phyloP scores from a whole-genome alignment of 257 asterid species.

The Coffea eugenioides region DNA sequence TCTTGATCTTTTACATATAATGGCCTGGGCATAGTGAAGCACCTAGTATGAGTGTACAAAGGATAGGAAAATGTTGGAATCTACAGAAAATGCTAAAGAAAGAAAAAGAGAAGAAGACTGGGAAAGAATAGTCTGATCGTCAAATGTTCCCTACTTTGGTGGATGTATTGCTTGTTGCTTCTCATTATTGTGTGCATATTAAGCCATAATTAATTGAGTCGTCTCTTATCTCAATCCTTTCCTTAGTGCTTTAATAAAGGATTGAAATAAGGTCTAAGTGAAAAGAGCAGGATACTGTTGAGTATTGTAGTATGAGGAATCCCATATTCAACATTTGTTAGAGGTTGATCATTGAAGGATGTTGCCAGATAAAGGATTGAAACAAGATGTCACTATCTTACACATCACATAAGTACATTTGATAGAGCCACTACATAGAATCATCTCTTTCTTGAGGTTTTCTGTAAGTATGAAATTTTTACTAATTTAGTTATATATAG shows the following conservation, averaged over 20 bases:
- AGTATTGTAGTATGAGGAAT: not conserved
- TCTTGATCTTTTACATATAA: not conserved
- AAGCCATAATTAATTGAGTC: not conserved
- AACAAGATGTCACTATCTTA: not conserved
- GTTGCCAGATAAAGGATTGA: not conserved
- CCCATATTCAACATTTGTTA: not conserved
- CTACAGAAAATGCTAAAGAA: conserved; percentile 2
- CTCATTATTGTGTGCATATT: not conserved
- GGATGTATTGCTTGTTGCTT: not conserved
- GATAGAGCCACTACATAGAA: not conserved
- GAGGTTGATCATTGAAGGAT: not conserved
- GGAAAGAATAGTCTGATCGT: not conserved
- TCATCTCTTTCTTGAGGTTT: not conserved
- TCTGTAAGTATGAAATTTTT: too few relatives aligned
- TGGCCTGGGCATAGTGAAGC: not conserved
- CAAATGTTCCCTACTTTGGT: not conserved
- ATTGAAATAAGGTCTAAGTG: not conserved
- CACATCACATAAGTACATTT: not conserved
- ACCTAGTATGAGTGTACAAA: not conserved
- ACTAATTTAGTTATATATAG: not conserved
- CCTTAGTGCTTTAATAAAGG: not conserved
- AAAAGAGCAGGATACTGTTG: not conserved
- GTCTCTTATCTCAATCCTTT: not conserved
- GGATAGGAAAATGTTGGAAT: conserved; percentile 27
- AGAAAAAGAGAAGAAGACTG: not conserved